Evolutionary conservation across 2,329 filamentous ascomycete genomes (phyloP).

Genomic region (Tolypocladium ophioglossoides): DNA sequence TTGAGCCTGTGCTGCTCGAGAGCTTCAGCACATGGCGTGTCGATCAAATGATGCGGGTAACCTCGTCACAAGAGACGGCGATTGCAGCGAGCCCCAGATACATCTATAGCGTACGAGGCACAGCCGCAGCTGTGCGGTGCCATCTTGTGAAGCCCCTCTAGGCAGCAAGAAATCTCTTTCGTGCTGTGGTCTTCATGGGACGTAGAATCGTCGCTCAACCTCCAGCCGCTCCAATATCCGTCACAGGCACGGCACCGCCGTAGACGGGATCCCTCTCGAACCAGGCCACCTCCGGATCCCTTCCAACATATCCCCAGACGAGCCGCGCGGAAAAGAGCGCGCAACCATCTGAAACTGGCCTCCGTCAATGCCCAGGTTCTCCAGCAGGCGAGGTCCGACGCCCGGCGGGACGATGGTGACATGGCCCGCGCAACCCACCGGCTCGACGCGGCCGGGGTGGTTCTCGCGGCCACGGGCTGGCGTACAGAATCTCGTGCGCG

Average conservation of each 20-base stretch:
- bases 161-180: neutral
- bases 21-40: neutral
- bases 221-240: neutral
- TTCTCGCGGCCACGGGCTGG: conserved; percentile 49
- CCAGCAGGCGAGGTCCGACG: conserved; percentile 45
- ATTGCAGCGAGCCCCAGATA: neutral
- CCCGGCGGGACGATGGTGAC: no score
- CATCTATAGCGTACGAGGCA: neutral
- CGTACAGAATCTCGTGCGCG: conserved; percentile 54
- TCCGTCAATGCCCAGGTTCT: conserved; percentile 32
- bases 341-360: conserved; percentile 55
- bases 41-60: neutral
- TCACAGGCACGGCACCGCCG: conserved; percentile 3
- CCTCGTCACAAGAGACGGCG: neutral
- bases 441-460: no score
- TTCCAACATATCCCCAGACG: conserved; percentile 41
- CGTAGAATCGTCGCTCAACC: neutral
- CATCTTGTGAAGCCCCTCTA: neutral
- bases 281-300: conserved; percentile 2
- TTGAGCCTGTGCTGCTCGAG: neutral
- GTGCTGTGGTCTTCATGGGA: neutral
- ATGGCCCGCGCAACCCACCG: no score
- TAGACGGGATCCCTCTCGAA: conserved; percentile 9
- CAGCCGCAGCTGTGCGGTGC: no score
- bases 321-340: conserved; percentile 44